A percentile compares a stretch with the other conserved stretches of the same genome.
phyloP scores from a whole-genome alignment of 805 yeast species.

The Hanseniaspora mollemarum region DNA sequence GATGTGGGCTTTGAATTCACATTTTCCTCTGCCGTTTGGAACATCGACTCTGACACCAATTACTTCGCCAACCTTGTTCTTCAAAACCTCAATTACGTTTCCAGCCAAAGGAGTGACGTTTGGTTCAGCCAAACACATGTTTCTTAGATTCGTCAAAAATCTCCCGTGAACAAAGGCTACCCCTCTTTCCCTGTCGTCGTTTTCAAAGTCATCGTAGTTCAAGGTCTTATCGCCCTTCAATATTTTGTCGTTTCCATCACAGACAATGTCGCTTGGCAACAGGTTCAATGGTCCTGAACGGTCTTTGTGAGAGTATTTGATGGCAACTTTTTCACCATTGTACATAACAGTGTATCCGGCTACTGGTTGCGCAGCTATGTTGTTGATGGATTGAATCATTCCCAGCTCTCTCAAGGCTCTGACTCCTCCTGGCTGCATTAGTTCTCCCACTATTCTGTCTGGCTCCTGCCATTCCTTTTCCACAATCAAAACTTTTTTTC shows the following conservation, averaged over 20 bases:
- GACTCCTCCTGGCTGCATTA: constrained; percentile 94
- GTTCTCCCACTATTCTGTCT: constrained; percentile 93
- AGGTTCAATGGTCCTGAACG: constrained; percentile 37
- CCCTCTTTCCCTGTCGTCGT: constrained; percentile 49
- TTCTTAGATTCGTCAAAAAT: constrained; percentile 65
- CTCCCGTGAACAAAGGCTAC: constrained; percentile 89
- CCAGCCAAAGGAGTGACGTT: constrained; percentile 76
- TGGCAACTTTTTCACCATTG: constrained; percentile 42
- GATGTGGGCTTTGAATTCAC: constrained; percentile 45
- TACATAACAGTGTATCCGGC: constrained; percentile 72
- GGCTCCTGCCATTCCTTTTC: constrained; percentile 91
- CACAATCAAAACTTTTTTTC: constrained; percentile 58
- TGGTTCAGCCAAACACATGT: constrained; percentile 52
- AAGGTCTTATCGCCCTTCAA: constrained; percentile 40
- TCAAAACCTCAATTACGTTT: constrained; percentile 57
- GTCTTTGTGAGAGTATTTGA: constrained; percentile 64
- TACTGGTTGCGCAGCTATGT: constrained; percentile 56
- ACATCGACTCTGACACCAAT: constrained; percentile 60
- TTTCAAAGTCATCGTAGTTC: constrained; percentile 44
- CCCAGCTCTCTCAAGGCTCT: constrained; percentile 74
- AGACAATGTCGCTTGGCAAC: constrained; percentile 42
- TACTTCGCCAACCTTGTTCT: constrained; percentile 47
- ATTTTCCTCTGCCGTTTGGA: constrained; percentile 31
- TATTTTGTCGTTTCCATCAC: constrained; percentile 47
- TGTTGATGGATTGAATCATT: constrained; percentile 46